Conservation (phyloP, 2,329 filamentous ascomycete species). For the Raffaelea deltoideospora region DNA sequence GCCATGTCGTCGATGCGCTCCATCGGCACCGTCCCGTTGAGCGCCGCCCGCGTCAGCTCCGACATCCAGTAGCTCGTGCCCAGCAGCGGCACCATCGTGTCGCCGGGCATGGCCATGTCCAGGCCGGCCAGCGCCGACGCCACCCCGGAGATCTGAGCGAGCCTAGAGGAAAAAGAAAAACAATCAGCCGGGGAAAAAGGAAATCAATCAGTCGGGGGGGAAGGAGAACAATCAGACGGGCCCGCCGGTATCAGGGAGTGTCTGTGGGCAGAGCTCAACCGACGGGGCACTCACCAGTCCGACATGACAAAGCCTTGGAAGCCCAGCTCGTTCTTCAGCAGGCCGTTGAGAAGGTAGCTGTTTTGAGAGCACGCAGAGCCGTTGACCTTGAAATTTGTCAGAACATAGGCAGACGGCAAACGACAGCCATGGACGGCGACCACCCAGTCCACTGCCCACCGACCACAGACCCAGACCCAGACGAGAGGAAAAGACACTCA, state of each 20-base stretch:
- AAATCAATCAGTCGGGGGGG: neutral
- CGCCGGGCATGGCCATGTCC: constrained; percentile 46
- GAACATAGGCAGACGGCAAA: neutral
- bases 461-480: too few relatives aligned
- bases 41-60: constrained; percentile 35
- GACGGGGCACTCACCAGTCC: neutral
- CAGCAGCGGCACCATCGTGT: constrained; percentile 38
- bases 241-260: too few relatives aligned
- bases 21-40: constrained; percentile 42
- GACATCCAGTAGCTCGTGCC: constrained; percentile 39
- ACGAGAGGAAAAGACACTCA: neutral
- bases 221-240: neutral
- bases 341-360: constrained; percentile 39
- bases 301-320: constrained; percentile 41
- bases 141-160: constrained; percentile 36
- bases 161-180: constrained; percentile 16
- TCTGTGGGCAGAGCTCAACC: neutral
- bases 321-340: constrained; percentile 59
- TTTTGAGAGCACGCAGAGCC: constrained; percentile 54
- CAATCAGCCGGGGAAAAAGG: neutral
- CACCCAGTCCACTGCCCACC: too few relatives aligned
- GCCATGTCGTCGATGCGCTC: constrained; percentile 41
- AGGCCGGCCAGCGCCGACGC: constrained; percentile 45
- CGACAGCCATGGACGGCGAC: too few relatives aligned
- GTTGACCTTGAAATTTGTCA: constrained; percentile 40